These are phyloP conservation scores for Akebia trifoliata DNA, from an alignment of 164 flowering plant genomes.

Conservation along the genomic window DNA sequence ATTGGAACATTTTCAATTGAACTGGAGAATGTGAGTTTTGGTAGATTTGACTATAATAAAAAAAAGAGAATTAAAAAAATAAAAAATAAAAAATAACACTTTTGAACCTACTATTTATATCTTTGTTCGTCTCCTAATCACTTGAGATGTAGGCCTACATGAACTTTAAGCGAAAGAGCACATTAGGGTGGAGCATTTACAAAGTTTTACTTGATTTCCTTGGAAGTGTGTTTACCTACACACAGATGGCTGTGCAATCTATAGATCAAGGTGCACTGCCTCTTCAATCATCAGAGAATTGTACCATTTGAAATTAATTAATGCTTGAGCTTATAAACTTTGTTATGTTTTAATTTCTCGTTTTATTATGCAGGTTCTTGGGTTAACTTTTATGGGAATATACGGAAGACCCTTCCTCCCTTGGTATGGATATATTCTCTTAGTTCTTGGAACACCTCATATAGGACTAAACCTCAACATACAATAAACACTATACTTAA, in stretches of 20 bases:
- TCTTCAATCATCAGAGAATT: not conserved
- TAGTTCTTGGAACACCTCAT: too few species aligned
- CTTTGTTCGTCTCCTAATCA: too few species aligned
- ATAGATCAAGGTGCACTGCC: conserved; percentile 70
- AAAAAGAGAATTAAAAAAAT: too few species aligned
- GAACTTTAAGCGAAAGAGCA: conserved; percentile 84
- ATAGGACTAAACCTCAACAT: too few species aligned
- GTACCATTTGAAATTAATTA: not conserved
- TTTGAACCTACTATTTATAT: too few species aligned
- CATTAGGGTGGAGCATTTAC: conserved; percentile 92
- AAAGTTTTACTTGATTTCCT: conserved; percentile 74
- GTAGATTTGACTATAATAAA: too few species aligned
- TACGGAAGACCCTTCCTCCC: conserved; percentile 80
- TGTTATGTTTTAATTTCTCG: not conserved
- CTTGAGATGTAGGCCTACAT: conserved; percentile 61
- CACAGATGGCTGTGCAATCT: conserved; percentile 83
- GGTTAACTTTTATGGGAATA: conserved; percentile 83
- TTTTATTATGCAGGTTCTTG: conserved; percentile 56
- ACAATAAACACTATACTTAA: too few species aligned
- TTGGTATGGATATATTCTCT: conserved; percentile 46
- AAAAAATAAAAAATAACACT: too few species aligned
- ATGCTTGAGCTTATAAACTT: not conserved
- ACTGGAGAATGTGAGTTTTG: too few species aligned
- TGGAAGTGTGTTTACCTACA: conserved; percentile 73
- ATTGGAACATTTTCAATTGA: too few species aligned